A percentile compares a stretch with the other conserved stretches of the same genome.
Conservation (phyloP, 106 monocot genomes). For the Dioscorea alata region DNA sequence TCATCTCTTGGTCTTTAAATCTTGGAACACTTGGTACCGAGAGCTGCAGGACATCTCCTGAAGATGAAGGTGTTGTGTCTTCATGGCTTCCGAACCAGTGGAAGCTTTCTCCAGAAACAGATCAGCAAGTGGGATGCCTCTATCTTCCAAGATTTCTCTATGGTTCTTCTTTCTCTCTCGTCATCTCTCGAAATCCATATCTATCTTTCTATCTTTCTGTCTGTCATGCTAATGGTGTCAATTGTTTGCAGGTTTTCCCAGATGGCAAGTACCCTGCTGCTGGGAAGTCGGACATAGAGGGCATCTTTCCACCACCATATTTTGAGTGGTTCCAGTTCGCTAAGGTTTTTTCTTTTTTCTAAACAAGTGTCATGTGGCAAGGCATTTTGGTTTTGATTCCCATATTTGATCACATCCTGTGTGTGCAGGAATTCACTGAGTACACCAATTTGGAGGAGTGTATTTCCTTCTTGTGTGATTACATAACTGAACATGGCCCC, state of each 20-base stretch:
- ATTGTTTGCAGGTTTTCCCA: slow-evolving; percentile 37
- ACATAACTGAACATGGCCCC: slow-evolving; percentile 58
- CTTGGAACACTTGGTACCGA: not conserved
- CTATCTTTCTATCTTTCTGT: not conserved
- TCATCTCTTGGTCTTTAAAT: no score
- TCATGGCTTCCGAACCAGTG: slow-evolving; percentile 70
- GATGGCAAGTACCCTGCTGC: slow-evolving; percentile 57
- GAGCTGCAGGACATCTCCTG: not conserved
- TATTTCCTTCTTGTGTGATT: slow-evolving; percentile 51
- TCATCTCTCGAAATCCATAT: not conserved
- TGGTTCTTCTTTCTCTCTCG: slow-evolving; percentile 17
- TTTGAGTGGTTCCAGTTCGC: slow-evolving; percentile 80
- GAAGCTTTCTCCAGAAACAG: slow-evolving; percentile 60
- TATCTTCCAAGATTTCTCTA: slow-evolving; percentile 41
- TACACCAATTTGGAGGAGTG: slow-evolving; percentile 69
- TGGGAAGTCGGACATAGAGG: slow-evolving; percentile 61
- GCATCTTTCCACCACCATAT: slow-evolving; percentile 65
- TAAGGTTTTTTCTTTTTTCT: slow-evolving; percentile 24
- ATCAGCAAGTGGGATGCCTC: slow-evolving; percentile 69
- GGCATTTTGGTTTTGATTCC: not conserved
- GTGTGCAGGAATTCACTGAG: slow-evolving; percentile 51
- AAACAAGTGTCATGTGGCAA: not conserved
- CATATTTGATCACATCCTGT: not conserved
- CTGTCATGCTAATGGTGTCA: not conserved
- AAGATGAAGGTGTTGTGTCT: slow-evolving; percentile 59